Evolutionary conservation across 2,329 filamentous ascomycete species (phyloP).

Genomic region (Aureobasidium mangrovei): DNA sequence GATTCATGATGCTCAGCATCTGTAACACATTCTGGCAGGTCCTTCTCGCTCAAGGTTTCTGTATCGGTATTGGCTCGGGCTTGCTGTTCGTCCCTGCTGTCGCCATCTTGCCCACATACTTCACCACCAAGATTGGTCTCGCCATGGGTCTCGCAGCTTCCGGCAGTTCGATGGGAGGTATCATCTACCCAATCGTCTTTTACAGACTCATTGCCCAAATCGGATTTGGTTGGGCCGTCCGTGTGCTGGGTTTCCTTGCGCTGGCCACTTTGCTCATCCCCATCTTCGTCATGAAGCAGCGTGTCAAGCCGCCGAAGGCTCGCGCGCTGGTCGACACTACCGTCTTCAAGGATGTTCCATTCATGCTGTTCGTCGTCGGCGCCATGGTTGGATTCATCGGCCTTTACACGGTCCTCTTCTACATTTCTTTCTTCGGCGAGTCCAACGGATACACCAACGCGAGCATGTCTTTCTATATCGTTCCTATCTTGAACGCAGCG

Average conservation of each 20-base stretch:
- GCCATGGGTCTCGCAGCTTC: constrained; percentile 41
- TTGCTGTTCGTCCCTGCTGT: constrained; percentile 40
- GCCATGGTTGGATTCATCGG: constrained; percentile 34
- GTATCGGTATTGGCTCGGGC: constrained; percentile 35
- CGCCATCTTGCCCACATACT: constrained; percentile 38
- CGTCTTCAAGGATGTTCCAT: constrained; percentile 34
- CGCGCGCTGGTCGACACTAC: constrained; percentile 32
- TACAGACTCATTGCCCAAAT: constrained; percentile 38
- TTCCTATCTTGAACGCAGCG: constrained; percentile 35
- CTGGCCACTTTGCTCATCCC: constrained; percentile 35
- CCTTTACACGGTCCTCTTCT: constrained; percentile 34
- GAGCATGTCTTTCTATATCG: constrained; percentile 34
- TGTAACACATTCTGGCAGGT: constrained; percentile 44
- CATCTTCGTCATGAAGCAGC: constrained; percentile 20
- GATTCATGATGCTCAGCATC: constrained; percentile 37
- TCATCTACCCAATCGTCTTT: constrained; percentile 45
- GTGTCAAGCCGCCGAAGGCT: constrained; percentile 29
- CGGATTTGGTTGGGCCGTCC: constrained; percentile 47
- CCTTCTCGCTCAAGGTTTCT: constrained; percentile 43
- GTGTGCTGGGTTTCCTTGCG: constrained; percentile 44
- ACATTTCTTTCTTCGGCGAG: constrained; percentile 32
- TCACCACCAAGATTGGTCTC: constrained; percentile 38
- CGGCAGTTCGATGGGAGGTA: constrained; percentile 43
- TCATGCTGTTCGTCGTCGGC: constrained; percentile 21
- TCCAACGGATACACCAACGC: constrained; percentile 24